Evolutionary conservation across 2,329 filamentous ascomycete species (phyloP).

Genomic region (Mariannaea elegans): DNA sequence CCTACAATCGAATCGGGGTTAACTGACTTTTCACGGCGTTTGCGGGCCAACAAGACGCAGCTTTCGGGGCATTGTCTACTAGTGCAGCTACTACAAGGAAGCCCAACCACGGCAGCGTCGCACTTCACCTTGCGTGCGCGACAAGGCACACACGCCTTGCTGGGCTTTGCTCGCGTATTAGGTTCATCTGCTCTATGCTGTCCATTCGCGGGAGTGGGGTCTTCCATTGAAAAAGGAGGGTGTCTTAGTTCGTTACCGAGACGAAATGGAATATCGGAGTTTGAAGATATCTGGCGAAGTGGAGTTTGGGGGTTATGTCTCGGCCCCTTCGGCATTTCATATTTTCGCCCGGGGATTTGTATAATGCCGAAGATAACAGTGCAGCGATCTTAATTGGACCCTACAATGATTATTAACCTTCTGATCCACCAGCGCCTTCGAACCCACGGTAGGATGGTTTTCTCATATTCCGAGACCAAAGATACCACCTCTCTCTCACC

Average conservation of each 20-base stretch:
- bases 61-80: slow-evolving; percentile 8
- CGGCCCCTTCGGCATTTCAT: slow-evolving; percentile 4
- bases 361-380: not conserved
- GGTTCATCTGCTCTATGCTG: not conserved
- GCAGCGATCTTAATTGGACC: too few relatives aligned
- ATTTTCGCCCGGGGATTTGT: not conserved
- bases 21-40: slow-evolving; percentile 22
- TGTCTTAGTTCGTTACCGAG: not conserved
- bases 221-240: not conserved
- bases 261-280: not conserved
- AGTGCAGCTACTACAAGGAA: slow-evolving; percentile 28
- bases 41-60: slow-evolving; percentile 24
- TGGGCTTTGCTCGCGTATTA: slow-evolving; percentile 12
- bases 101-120: slow-evolving; percentile 21
- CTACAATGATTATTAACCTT: too few relatives aligned
- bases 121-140: slow-evolving; percentile 32
- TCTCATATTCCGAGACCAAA: too few relatives aligned
- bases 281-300: not conserved
- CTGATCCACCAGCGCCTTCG: too few relatives aligned
- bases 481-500: too few relatives aligned
- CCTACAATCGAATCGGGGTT: not conserved
- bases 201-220: not conserved
- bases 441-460: too few relatives aligned
- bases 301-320: not conserved
- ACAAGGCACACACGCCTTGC: slow-evolving; percentile 31